phyloP scores from a whole-genome alignment of 2,329 filamentous ascomycete species.

The Pestalotiopsis sp. region DNA sequence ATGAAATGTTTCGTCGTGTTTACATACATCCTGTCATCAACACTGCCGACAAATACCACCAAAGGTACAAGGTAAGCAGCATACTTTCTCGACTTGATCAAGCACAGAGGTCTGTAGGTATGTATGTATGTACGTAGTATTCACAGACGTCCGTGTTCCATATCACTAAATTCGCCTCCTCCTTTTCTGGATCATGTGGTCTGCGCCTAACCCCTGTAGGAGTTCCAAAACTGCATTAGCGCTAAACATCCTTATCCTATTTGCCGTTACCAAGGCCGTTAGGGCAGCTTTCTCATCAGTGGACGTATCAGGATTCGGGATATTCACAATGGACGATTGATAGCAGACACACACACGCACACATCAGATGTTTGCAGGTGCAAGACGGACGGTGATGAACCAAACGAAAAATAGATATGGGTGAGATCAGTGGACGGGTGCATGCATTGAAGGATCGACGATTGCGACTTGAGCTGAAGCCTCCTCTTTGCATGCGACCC shows the following conservation, averaged over 20 bases:
- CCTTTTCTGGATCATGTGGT: slow-evolving; percentile 12
- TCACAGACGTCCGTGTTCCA: neutral
- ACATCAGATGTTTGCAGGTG: neutral
- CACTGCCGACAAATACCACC: neutral
- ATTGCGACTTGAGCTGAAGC: neutral
- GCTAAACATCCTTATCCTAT: slow-evolving; percentile 4
- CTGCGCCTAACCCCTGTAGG: slow-evolving; percentile 3
- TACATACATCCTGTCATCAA: neutral
- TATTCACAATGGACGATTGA: neutral
- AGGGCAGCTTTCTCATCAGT: neutral
- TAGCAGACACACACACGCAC: neutral
- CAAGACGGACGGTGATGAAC: neutral
- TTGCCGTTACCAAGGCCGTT: slow-evolving; percentile 2
- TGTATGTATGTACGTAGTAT: neutral
- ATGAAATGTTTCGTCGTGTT: neutral
- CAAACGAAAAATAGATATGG: neutral
- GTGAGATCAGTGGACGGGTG: neutral
- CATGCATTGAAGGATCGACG: neutral
- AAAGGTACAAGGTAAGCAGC: neutral
- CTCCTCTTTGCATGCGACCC: neutral
- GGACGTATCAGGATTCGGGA: neutral
- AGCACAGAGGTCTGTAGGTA: neutral
- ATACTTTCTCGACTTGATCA: neutral
- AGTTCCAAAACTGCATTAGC: slow-evolving; percentile 12
- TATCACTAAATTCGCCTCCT: slow-evolving; percentile 3